phyloP scores from a whole-genome alignment of 352 stramenopile genomes.

The Phytophthora palmivora region DNA sequence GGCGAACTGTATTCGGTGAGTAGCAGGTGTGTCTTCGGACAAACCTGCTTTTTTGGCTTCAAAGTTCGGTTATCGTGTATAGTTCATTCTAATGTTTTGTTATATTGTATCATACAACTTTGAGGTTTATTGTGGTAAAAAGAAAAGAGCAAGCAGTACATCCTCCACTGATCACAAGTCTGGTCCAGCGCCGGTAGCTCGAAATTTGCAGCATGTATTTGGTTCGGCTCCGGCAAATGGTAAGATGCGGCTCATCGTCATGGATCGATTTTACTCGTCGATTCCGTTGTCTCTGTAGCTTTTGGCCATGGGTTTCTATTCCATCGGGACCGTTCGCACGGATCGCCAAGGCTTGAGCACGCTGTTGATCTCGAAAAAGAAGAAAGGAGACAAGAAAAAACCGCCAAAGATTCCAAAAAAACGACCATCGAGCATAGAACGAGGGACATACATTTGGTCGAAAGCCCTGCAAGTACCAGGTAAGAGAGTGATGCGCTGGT shows the following conservation, averaged over 20 bases:
- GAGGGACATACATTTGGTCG: conserved; percentile 1
- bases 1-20: conserved; percentile 23
- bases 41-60: not conserved
- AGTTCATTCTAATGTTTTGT: not conserved
- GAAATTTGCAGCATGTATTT: conserved; percentile 24
- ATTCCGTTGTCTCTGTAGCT: conserved; percentile 18
- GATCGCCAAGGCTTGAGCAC: conserved; percentile 14
- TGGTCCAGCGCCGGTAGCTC: not conserved
- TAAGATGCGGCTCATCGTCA: conserved; percentile 14
- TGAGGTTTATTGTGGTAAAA: conserved; percentile 6
- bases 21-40: not conserved
- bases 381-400: conserved; percentile 12
- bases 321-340: conserved; percentile 13
- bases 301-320: conserved; percentile 18
- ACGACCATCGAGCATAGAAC: conserved; percentile 3
- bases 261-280: conserved; percentile 16
- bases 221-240: not conserved
- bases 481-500: conserved; percentile 4
- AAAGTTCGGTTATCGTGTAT: conserved; percentile 4
- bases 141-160: not conserved
- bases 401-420: conserved; percentile 13
- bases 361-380: conserved; percentile 17
- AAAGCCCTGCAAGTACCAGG: not conserved
- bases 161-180: not conserved
- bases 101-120: conserved; percentile 4